Evolutionary conservation across 768 basidiomycete genomes (phyloP).

Genomic region (Pulveroboletus sp.): DNA sequence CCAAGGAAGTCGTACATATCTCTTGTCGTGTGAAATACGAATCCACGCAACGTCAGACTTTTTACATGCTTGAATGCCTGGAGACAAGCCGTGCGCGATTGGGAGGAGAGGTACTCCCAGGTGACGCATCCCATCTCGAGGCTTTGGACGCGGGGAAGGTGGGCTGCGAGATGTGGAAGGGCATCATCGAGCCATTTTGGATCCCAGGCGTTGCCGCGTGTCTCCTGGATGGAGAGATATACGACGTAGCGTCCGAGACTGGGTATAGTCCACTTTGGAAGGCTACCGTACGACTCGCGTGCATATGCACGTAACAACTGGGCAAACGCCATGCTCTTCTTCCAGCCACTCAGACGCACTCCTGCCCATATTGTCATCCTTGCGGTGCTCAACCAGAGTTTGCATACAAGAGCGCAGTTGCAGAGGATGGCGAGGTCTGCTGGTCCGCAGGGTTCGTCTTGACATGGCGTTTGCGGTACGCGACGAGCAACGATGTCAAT

Average conservation of each 20-base stretch:
- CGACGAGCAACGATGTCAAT: conserved; percentile 23
- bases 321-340: conserved; percentile 20
- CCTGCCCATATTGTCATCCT: conserved; percentile 21
- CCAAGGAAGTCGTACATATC: conserved; percentile 28
- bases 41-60: conserved; percentile 21
- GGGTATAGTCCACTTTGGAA: conserved; percentile 35
- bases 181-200: conserved; percentile 31
- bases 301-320: conserved; percentile 16
- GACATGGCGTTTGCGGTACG: conserved; percentile 6
- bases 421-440: conserved; percentile 18
- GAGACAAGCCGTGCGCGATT: conserved; percentile 23
- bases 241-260: conserved; percentile 54
- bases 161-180: conserved; percentile 20
- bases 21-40: conserved; percentile 21
- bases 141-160: conserved; percentile 18
- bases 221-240: conserved; percentile 25
- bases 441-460: conserved; percentile 12
- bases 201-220: conserved; percentile 30
- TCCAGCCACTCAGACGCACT: conserved; percentile 16
- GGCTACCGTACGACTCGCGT: conserved; percentile 25
- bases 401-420: conserved; percentile 29
- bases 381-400: conserved; percentile 26
- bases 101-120: conserved; percentile 30
- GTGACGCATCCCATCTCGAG: conserved; percentile 29
- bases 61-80: conserved; percentile 19